Conservation (phyloP, 2,329 filamentous ascomycete species). For the Hortaea sp. region DNA sequence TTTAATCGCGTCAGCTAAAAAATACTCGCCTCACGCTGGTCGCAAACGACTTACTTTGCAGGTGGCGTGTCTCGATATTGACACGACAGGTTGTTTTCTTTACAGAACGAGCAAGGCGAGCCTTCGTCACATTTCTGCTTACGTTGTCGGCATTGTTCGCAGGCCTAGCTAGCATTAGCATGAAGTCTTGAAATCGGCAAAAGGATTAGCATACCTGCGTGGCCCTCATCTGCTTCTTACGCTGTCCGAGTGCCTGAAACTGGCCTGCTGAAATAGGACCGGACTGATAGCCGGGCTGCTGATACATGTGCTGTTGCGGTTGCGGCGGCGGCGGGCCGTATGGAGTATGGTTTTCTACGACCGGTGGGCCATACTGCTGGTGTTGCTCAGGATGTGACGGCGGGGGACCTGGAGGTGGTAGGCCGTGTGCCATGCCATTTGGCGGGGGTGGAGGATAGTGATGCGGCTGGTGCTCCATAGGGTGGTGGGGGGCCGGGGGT, state of each 20-base stretch:
- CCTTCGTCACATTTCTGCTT: constrained; percentile 91
- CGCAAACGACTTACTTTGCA: constrained; percentile 60
- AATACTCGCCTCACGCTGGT: background rate
- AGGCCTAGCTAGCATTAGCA: constrained; percentile 51
- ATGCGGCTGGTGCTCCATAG: constrained; percentile 21
- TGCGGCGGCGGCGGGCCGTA: constrained; percentile 12
- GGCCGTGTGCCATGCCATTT: constrained; percentile 17
- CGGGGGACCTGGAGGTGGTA: constrained; percentile 12
- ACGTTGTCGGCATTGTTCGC: constrained; percentile 75
- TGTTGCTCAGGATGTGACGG: constrained; percentile 17
- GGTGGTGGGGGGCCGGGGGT: constrained; percentile 9
- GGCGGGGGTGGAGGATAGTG: constrained; percentile 20
- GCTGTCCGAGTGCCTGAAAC: constrained; percentile 12
- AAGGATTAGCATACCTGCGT: constrained; percentile 20
- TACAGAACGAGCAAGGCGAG: constrained; percentile 73
- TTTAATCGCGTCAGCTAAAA: constrained; percentile 24
- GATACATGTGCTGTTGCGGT: constrained; percentile 17
- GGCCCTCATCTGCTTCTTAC: constrained; percentile 27
- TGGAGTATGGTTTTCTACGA: constrained; percentile 18
- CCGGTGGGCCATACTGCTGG: constrained; percentile 18
- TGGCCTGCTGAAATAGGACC: constrained; percentile 15
- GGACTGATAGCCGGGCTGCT: constrained; percentile 9
- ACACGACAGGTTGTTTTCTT: constrained; percentile 73
- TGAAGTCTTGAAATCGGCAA: background rate
- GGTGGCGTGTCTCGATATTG: constrained; percentile 85